Evolutionary conservation across 208 protist genomes (phyloP).

Genomic region (Wallacemonas collosoma): DNA sequence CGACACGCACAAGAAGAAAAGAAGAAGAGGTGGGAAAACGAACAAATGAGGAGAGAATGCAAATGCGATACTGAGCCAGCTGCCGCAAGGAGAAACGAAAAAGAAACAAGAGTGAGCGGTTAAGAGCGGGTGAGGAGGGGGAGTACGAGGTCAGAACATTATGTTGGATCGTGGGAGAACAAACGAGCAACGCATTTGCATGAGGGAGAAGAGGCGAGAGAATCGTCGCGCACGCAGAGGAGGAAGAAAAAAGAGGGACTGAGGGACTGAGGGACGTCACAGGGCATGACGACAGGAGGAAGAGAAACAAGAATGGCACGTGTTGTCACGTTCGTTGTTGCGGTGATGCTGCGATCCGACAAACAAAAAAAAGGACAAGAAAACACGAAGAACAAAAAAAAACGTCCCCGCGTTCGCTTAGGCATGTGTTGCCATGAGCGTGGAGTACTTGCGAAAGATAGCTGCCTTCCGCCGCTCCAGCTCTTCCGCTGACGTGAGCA

Average conservation of each 20-base stretch:
- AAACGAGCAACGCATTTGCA: too few species aligned
- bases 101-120: neutral
- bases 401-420: conserved; percentile 8
- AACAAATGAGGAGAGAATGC: conserved; percentile 3
- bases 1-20: neutral
- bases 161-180: too few species aligned
- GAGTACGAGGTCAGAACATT: neutral
- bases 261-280: conserved; percentile 1
- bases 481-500: conserved; percentile 54
- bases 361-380: conserved; percentile 8
- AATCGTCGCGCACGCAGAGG: neutral
- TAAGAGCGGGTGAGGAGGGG: neutral
- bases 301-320: too few species aligned
- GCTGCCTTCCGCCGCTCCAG: conserved; percentile 92
- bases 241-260: conserved; percentile 16
- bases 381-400: conserved; percentile 20
- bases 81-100: neutral
- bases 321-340: too few species aligned
- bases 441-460: conserved; percentile 85
- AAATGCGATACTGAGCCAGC: neutral
- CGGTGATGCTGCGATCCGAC: too few species aligned
- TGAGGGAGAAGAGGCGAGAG: too few species aligned
- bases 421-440: conserved; percentile 9
- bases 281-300: too few species aligned
- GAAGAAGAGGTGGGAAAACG: conserved; percentile 13